phyloP scores from a whole-genome alignment of 2,329 filamentous ascomycete species.

The Hymenoscyphus salicellus region DNA sequence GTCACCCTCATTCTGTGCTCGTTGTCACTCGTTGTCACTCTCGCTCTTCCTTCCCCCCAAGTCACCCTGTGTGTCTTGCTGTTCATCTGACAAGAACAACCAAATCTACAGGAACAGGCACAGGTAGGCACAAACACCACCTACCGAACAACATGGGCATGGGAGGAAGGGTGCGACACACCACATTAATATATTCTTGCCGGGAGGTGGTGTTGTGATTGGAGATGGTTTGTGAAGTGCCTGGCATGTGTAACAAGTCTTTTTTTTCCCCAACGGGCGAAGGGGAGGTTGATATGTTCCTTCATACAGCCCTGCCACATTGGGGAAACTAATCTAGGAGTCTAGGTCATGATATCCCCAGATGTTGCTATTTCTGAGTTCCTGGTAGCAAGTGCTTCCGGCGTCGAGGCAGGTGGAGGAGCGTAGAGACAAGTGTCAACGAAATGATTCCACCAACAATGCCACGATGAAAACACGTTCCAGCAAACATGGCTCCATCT shows the following conservation, averaged over 20 bases:
- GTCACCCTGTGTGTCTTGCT: not conserved
- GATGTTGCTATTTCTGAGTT: not conserved
- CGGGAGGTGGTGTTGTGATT: not conserved
- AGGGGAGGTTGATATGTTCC: not conserved
- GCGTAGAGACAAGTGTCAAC: not conserved
- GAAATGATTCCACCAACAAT: not conserved
- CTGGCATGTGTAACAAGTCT: not conserved
- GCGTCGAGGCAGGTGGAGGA: not conserved
- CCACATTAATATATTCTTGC: constrained; percentile 2
- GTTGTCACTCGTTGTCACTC: not conserved
- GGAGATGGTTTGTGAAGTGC: constrained; percentile 3
- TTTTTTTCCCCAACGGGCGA: not conserved
- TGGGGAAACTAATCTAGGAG: too few relatives aligned
- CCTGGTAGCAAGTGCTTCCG: not conserved
- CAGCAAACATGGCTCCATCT: not conserved
- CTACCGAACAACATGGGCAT: not conserved
- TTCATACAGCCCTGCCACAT: not conserved
- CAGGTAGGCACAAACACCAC: not conserved
- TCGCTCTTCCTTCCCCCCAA: not conserved
- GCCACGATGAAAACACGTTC: not conserved
- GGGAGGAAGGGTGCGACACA: not conserved
- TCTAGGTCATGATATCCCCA: too few relatives aligned
- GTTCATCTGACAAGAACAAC: constrained; percentile 3
- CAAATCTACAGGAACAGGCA: not conserved
- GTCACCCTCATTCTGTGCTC: not conserved